Conservation (phyloP, 768 basidiomycete genomes). For the Hericium rajendrae region DNA sequence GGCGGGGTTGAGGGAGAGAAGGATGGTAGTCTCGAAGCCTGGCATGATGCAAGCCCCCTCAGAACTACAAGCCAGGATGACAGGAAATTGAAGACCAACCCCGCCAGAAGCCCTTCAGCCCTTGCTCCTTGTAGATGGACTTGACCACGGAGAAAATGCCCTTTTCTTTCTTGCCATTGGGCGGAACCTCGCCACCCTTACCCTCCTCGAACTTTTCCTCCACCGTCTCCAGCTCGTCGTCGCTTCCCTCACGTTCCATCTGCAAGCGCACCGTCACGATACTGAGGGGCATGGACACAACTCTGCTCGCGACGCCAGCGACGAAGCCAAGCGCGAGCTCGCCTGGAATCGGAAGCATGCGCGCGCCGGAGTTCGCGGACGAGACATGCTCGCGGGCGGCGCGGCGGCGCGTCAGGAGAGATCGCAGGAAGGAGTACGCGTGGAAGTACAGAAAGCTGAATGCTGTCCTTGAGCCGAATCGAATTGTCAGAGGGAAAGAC, state of each 20-base stretch:
- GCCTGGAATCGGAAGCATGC: constrained; percentile 25
- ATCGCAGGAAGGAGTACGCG: constrained; percentile 41
- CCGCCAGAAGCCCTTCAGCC: constrained; percentile 46
- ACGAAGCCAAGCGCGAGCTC: constrained; percentile 48
- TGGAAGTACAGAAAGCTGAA: constrained; percentile 54
- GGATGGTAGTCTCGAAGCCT: constrained; percentile 42
- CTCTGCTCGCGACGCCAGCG: constrained; percentile 46
- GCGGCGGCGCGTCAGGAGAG: constrained; percentile 27
- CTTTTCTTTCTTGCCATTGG: neutral
- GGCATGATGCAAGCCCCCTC: neutral
- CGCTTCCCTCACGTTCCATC: constrained; percentile 27
- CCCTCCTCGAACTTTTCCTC: constrained; percentile 13
- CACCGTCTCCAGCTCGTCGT: constrained; percentile 11
- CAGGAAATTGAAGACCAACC: constrained; percentile 22
- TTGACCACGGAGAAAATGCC: neutral
- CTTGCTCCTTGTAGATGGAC: constrained; percentile 37
- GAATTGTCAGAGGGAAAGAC: neutral
- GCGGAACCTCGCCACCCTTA: neutral
- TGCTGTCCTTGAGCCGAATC: neutral
- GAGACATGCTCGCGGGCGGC: neutral
- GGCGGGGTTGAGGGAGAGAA: constrained; percentile 47
- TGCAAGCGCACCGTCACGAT: constrained; percentile 49
- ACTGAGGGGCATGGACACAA: constrained; percentile 44
- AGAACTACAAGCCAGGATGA: neutral
- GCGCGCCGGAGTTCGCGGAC: constrained; percentile 1